phyloP scores from a whole-genome alignment of 1,139 yeast species.

The Suhomyces anneliseae region DNA sequence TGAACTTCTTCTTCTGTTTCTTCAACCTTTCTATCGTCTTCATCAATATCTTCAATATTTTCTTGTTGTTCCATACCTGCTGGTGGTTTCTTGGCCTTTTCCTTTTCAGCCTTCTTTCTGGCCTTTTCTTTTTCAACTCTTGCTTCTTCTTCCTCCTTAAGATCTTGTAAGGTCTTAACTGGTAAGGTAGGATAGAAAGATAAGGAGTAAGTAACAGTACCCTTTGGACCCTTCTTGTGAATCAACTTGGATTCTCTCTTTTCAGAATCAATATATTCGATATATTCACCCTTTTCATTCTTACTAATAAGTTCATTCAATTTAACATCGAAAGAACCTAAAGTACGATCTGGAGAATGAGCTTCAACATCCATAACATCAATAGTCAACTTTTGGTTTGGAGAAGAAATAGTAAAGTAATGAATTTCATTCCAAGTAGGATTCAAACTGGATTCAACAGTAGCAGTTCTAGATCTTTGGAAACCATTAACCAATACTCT shows the following conservation, averaged over 20 bases:
- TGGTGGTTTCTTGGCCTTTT: slow-evolving; percentile 13
- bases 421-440: slow-evolving; percentile 88
- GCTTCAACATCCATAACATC: slow-evolving; percentile 93
- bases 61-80: slow-evolving; percentile 22
- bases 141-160: slow-evolving; percentile 52
- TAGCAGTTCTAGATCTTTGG: slow-evolving; percentile 73
- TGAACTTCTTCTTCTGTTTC: slow-evolving; percentile 38
- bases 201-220: slow-evolving; percentile 67
- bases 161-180: slow-evolving; percentile 73
- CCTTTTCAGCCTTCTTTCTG: slow-evolving; percentile 20
- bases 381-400: slow-evolving; percentile 75
- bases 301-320: slow-evolving; percentile 66
- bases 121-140: slow-evolving; percentile 29
- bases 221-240: slow-evolving; percentile 77
- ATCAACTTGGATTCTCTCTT: slow-evolving; percentile 62
- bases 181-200: slow-evolving; percentile 83
- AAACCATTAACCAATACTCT: slow-evolving; percentile 77
- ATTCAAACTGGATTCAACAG: slow-evolving; percentile 63
- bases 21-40: slow-evolving; percentile 19
- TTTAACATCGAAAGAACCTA: slow-evolving; percentile 77
- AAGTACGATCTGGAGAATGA: slow-evolving; percentile 73
- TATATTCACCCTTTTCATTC: slow-evolving; percentile 65
- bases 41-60: slow-evolving; percentile 24
- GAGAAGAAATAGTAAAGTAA: slow-evolving; percentile 77
- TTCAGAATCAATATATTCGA: slow-evolving; percentile 58